Conservation (phyloP, 129 eudicot species). For the Kitagawia praeruptora region DNA sequence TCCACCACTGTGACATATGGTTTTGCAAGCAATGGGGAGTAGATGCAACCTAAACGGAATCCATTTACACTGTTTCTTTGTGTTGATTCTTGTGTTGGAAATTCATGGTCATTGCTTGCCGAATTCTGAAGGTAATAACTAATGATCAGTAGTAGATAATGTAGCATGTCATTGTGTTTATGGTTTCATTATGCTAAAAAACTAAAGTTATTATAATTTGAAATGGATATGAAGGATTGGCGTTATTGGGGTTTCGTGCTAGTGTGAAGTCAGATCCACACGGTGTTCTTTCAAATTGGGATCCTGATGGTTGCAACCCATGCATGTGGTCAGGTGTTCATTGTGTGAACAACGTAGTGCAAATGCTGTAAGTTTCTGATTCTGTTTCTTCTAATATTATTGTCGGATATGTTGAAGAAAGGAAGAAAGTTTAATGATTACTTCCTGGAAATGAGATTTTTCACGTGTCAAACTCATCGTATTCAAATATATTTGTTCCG, state of each 20-base stretch:
- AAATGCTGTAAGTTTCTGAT: conserved; percentile 65
- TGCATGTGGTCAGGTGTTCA: conserved; percentile 76
- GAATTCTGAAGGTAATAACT: conserved; percentile 66
- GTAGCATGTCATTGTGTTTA: background rate
- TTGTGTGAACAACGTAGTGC: conserved; percentile 71
- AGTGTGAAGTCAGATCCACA: conserved; percentile 55
- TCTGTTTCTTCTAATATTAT: background rate
- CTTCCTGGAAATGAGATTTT: background rate
- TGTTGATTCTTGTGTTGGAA: conserved; percentile 38
- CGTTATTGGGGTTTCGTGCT: conserved; percentile 57
- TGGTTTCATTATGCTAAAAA: background rate
- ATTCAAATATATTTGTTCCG: background rate
- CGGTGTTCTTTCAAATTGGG: conserved; percentile 63
- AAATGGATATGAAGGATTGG: conserved; percentile 42
- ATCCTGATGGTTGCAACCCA: conserved; percentile 42
- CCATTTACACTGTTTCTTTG: conserved; percentile 31
- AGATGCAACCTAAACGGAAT: conserved; percentile 49
- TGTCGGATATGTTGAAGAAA: background rate
- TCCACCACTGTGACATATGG: conserved; percentile 36
- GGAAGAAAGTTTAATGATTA: background rate
- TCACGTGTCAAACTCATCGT: background rate
- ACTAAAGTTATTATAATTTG: background rate
- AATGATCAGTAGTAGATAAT: background rate
- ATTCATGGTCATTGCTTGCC: conserved; percentile 40
- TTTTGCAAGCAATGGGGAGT: conserved; percentile 53